Evolutionary conservation across 2,329 filamentous ascomycete species (phyloP).

Genomic region (Neurospora sp.): DNA sequence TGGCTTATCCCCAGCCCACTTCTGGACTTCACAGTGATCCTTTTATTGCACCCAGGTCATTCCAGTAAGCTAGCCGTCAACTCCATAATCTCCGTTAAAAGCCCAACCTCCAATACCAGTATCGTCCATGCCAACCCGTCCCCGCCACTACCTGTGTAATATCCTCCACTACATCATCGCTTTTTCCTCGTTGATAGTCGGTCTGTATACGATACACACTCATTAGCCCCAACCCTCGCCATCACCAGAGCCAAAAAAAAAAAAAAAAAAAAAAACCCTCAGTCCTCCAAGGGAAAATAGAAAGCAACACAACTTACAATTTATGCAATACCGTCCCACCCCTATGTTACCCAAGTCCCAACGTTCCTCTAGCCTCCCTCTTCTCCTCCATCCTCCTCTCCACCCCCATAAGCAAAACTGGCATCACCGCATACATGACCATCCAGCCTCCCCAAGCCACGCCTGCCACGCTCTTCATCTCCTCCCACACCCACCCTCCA

Average conservation of each 20-base stretch:
- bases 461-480: not conserved
- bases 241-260: not conserved
- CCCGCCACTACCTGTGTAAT: not conserved
- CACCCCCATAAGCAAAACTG: conserved; percentile 19
- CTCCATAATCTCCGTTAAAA: not conserved
- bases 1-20: not conserved
- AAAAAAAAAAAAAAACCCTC: no score
- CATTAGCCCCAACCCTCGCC: not conserved
- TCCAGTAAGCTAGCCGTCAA: not conserved
- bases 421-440: conserved; percentile 18
- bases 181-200: not conserved
- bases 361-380: conserved; percentile 9
- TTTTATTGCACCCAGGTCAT: not conserved
- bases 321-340: conserved; percentile 4
- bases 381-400: conserved; percentile 22
- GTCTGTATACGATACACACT: not conserved
- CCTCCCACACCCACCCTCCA: conserved; percentile 13
- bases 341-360: not conserved
- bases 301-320: not conserved
- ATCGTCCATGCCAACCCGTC: not conserved
- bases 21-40: not conserved
- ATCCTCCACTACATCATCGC: not conserved
- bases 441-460: conserved; percentile 8
- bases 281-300: not conserved
- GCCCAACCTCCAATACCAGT: not conserved